Evolutionary conservation across 495 filamentous ascomycete genomes (phyloP).

Genomic region (Tuber borchii): DNA sequence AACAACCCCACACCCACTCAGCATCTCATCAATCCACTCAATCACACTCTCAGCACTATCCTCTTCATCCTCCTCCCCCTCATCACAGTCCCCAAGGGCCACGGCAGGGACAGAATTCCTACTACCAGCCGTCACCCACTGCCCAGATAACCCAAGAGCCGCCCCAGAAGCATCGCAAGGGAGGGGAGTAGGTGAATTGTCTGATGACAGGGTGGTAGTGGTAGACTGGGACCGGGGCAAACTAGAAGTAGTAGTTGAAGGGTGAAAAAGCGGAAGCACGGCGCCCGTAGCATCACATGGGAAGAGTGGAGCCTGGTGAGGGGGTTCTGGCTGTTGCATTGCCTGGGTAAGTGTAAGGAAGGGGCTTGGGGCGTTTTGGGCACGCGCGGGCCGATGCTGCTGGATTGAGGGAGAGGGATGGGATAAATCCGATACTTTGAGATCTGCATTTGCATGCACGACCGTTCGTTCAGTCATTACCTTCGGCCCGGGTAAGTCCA

Average conservation of each 20-base stretch:
- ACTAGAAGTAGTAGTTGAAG: not conserved
- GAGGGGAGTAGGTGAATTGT: not conserved
- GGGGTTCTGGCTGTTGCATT: not conserved
- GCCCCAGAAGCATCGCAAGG: not conserved
- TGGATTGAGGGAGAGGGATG: not conserved
- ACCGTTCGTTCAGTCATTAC: not conserved
- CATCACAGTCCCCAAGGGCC: not conserved
- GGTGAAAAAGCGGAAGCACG: not conserved
- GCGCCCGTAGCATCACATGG: not conserved
- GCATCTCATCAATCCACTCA: conserved; percentile 1
- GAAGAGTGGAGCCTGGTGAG: not conserved
- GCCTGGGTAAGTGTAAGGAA: not conserved
- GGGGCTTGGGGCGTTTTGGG: not conserved
- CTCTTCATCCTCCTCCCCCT: not conserved
- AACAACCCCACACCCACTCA: not conserved
- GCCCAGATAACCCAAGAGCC: not conserved
- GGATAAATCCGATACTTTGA: not conserved
- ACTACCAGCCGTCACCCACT: not conserved
- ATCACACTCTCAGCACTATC: not conserved
- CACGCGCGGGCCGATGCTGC: not conserved
- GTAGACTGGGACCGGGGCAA: not conserved
- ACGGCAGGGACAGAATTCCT: not conserved
- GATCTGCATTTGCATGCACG: not conserved
- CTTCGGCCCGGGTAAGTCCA: not conserved
- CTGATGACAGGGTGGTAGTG: not conserved